phyloP scores from a whole-genome alignment of 345 rosid species.

The Combretum micranthum region DNA sequence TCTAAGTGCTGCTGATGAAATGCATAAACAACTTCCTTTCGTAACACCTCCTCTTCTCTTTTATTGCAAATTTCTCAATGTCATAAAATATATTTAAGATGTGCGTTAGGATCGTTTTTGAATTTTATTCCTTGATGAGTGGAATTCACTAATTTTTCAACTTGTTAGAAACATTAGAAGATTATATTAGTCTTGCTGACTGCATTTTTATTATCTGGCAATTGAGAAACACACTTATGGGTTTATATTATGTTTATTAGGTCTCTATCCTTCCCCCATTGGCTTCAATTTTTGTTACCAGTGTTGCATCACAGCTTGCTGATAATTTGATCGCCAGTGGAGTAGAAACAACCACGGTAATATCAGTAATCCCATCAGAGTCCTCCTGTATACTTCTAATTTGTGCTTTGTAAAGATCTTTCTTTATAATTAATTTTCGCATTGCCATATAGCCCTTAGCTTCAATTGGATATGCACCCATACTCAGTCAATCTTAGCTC shows the following conservation, averaged over 20 bases:
- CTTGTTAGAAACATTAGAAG: too few relatives aligned
- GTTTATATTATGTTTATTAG: constrained; percentile 28
- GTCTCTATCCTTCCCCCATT: constrained; percentile 97
- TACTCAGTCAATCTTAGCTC: too few relatives aligned
- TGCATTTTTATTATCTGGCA: background rate
- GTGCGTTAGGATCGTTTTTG: too few relatives aligned
- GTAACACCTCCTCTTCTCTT: too few relatives aligned
- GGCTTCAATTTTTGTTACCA: constrained; percentile 76
- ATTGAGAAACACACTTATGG: background rate
- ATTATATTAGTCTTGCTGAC: too few relatives aligned
- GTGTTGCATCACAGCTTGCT: constrained; percentile 73
- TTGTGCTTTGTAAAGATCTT: background rate
- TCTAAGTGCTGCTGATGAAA: too few relatives aligned
- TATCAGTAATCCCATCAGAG: background rate
- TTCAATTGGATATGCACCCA: too few relatives aligned
- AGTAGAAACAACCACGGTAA: constrained; percentile 77
- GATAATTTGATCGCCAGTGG: constrained; percentile 78
- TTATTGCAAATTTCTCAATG: too few relatives aligned
- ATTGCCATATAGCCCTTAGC: background rate
- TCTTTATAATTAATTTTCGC: background rate
- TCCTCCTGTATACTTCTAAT: background rate
- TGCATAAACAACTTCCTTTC: too few relatives aligned
- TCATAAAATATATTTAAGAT: too few relatives aligned
- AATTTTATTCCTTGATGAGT: too few relatives aligned
- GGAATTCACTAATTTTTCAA: too few relatives aligned